These are phyloP conservation scores for Trichoderma simmonsii DNA, from an alignment of 2,329 filamentous ascomycete genomes.

Conservation along the genomic window DNA sequence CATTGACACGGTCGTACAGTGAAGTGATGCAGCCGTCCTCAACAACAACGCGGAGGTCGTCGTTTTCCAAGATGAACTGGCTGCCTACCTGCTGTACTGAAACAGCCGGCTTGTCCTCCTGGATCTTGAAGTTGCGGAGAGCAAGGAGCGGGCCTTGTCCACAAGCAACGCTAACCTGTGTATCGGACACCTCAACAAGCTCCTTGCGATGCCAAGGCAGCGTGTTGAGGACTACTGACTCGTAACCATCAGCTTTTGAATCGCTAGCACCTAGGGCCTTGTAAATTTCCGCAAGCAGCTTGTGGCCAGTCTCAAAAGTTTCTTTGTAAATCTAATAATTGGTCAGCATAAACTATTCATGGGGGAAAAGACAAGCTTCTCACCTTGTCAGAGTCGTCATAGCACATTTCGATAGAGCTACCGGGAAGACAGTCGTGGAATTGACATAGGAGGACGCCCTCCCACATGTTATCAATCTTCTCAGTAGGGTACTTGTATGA, in stretches of 20 bases:
- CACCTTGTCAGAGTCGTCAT: slow-evolving; percentile 86
- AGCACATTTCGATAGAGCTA: slow-evolving; percentile 96
- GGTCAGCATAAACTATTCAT: neutral
- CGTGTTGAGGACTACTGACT: slow-evolving; percentile 72
- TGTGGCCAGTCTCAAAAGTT: slow-evolving; percentile 74
- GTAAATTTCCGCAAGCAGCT: slow-evolving; percentile 67
- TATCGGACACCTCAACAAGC: slow-evolving; percentile 61
- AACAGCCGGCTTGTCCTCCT: slow-evolving; percentile 46
- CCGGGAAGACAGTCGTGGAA: slow-evolving; percentile 97
- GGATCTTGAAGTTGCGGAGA: slow-evolving; percentile 49
- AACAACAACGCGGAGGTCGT: slow-evolving; percentile 70
- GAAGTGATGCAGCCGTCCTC: slow-evolving; percentile 77
- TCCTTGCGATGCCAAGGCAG: slow-evolving; percentile 81
- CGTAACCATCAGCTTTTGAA: slow-evolving; percentile 37
- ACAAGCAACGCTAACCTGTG: slow-evolving; percentile 52
- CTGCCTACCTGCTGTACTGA: slow-evolving; percentile 48
- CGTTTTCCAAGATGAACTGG: slow-evolving; percentile 76
- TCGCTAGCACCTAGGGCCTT: slow-evolving; percentile 61
- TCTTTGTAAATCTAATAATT: slow-evolving; percentile 66
- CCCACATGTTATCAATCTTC: slow-evolving; percentile 96
- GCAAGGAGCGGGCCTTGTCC: slow-evolving; percentile 53
- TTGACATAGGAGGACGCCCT: slow-evolving; percentile 84
- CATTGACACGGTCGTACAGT: slow-evolving; percentile 68
- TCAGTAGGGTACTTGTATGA: slow-evolving; percentile 88
- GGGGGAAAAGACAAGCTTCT: slow-evolving; percentile 20